These are phyloP conservation scores for Leccinellum albellum DNA, from an alignment of 768 basidiomycete species.

Conservation along the genomic window DNA sequence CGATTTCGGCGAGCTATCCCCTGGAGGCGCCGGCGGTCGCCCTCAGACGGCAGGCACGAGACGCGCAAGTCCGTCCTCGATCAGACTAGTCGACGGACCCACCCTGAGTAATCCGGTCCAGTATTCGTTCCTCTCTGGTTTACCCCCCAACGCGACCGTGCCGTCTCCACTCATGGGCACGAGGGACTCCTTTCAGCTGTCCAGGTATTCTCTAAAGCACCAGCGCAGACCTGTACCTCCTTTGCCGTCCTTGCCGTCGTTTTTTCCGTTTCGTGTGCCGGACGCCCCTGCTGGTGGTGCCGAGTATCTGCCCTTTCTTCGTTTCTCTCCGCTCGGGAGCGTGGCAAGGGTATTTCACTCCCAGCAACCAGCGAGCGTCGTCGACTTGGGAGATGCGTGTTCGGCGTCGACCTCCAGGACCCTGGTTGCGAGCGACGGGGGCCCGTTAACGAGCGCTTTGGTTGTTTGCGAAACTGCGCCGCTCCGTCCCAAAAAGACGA, in stretches of 20 bases:
- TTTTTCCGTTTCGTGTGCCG: conserved; percentile 8
- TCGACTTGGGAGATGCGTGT: not conserved
- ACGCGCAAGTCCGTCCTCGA: conserved; percentile 20
- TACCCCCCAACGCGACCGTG: conserved; percentile 14
- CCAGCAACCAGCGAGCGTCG: not conserved
- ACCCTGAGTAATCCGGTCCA: conserved; percentile 12
- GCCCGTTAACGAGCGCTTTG: not conserved
- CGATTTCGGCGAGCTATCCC: conserved; percentile 8
- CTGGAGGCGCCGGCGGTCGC: not conserved
- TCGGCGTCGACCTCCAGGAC: not conserved
- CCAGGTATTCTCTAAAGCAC: conserved; percentile 10
- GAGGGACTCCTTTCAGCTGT: conserved; percentile 30
- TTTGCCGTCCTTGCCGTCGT: conserved; percentile 20
- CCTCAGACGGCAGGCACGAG: not conserved
- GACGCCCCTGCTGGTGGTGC: too few relatives aligned
- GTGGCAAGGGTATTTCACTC: conserved; percentile 4
- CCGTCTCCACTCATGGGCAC: conserved; percentile 22
- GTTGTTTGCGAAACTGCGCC: not conserved
- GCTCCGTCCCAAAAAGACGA: not conserved
- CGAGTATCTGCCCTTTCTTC: conserved; percentile 15
- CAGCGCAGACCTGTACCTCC: conserved; percentile 17
- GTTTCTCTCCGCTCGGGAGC: conserved; percentile 18
- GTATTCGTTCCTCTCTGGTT: conserved; percentile 24
- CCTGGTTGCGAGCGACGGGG: not conserved
- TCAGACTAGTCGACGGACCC: conserved; percentile 22